Base-by-base conservation (phyloP, 768 basidiomycete genomes). In the Lactarius sp. region DNA sequence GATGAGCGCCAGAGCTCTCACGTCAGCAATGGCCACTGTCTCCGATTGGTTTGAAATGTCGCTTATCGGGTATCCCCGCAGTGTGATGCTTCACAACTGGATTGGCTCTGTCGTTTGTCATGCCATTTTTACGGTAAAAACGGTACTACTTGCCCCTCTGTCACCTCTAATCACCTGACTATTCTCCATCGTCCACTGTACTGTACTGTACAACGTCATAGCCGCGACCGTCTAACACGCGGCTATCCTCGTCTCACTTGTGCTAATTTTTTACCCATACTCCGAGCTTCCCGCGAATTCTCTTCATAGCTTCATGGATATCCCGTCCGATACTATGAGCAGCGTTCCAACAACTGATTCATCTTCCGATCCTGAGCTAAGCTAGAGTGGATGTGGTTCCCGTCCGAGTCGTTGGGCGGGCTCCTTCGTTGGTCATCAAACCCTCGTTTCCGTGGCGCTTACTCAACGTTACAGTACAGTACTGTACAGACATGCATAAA, bases 21-120 rank as follows among this genome's bases (percentile, higher is more conserved):
- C 46, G 46, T 49, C 22, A 13, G 12, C 7, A 5, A 51, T 41
- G 31, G 12, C 22, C 27, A 13, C 6, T 9, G 16, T 10, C 34
- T 61, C 63, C 66, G 63, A 65, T 65, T 67, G 66, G 64, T 59
- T 65, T 55, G 46, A 9, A 54, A 42, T 34, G 20, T 55, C 31
- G 14, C 41, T 57, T 66, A 34, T 56, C 60, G 53, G 53, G 58
- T 27, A 27, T 27, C 27, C 27, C 27, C 27, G 27, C 27, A 27
- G 27, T 3, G 2, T 3, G 2, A 27, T 27, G 27, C 27, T 3
- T 27, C 27, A 27, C 2, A 27, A 27, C 27, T 7, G 58, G 50
- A 60, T 60, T 54, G 44, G 18, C 27, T 12, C 41, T 5, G 20
- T 10, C 37, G 0, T 39, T 54, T 59, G 39, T 61, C 53, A 53